Conservation (phyloP, 1,139 yeast genomes). For the Suhomyces choctaworum region DNA sequence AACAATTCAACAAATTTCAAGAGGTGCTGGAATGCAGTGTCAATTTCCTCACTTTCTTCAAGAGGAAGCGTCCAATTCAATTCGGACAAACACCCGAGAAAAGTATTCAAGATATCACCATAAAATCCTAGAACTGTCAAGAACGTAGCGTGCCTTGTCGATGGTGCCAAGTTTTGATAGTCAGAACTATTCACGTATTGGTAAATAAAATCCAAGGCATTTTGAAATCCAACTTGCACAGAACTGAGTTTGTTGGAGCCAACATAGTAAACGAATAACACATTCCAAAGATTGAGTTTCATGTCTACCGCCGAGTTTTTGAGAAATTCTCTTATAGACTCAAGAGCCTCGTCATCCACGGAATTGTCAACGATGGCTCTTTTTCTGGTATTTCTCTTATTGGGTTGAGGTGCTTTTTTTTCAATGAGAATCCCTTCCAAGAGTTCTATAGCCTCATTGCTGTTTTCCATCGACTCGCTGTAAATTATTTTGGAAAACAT, state of each 20-base stretch:
- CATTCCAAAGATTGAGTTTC: conserved; percentile 73
- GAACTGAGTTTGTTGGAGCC: conserved; percentile 38
- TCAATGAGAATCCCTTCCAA: conserved; percentile 54
- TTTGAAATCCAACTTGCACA: conserved; percentile 57
- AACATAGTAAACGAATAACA: conserved; percentile 63
- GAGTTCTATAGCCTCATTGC: conserved; percentile 50
- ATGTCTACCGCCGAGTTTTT: conserved; percentile 64
- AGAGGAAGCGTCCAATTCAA: conserved; percentile 25
- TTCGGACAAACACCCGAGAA: conserved; percentile 25
- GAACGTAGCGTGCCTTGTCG: conserved; percentile 20
- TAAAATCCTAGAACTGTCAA: conserved; percentile 45
- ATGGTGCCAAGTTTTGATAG: conserved; percentile 12
- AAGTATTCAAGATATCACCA: conserved; percentile 38
- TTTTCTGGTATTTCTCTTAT: neutral
- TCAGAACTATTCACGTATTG: conserved; percentile 33
- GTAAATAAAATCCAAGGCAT: conserved; percentile 45
- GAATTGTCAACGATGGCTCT: conserved; percentile 6
- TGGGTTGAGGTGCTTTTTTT: conserved; percentile 2
- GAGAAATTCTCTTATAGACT: conserved; percentile 61
- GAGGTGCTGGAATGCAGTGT: conserved; percentile 18
- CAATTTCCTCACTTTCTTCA: neutral
- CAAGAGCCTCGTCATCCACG: conserved; percentile 25
- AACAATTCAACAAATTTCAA: conserved; percentile 38
- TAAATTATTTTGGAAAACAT: conserved; percentile 62
- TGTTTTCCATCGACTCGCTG: conserved; percentile 35